These are phyloP conservation scores for Wickerhamomyces sp. DNA, from an alignment of 1,139 yeast species.

Conservation along the genomic window DNA sequence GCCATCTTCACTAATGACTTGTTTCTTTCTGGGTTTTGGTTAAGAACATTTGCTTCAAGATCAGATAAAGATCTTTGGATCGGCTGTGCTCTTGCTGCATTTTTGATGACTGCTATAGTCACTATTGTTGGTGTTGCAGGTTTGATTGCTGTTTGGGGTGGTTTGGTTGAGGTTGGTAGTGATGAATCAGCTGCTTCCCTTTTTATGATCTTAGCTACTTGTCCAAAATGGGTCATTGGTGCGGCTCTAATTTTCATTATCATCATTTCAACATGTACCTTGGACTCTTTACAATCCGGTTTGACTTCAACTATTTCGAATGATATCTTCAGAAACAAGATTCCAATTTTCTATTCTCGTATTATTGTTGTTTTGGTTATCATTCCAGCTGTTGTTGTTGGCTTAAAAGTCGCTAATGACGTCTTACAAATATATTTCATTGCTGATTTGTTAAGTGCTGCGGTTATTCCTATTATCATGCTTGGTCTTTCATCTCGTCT, in stretches of 20 bases:
- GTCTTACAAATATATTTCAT: conserved; percentile 83
- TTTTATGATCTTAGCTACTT: conserved; percentile 59
- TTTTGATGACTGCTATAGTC: conserved; percentile 58
- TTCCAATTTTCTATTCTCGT: conserved; percentile 64
- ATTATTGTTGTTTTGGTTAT: conserved; percentile 68
- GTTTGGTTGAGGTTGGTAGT: conserved; percentile 59
- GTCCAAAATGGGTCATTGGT: conserved; percentile 89
- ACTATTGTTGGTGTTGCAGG: conserved; percentile 82
- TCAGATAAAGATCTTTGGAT: conserved; percentile 70
- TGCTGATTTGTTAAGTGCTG: conserved; percentile 84
- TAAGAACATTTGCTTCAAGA: conserved; percentile 86
- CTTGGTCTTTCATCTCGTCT: conserved; percentile 63
- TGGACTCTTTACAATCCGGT: conserved; percentile 87
- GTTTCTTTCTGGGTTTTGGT: conserved; percentile 90
- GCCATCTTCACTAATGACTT: conserved; percentile 90
- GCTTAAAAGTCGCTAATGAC: conserved; percentile 73
- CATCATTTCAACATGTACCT: conserved; percentile 77
- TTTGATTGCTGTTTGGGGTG: conserved; percentile 87
- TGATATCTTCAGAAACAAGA: conserved; percentile 80
- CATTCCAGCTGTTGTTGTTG: conserved; percentile 82
- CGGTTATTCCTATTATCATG: conserved; percentile 81
- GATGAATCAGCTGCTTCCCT: conserved; percentile 57
- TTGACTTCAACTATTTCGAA: conserved; percentile 86
- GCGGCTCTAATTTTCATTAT: conserved; percentile 73
- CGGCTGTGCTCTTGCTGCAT: conserved; percentile 72